Evolutionary conservation across 352 stramenopile genomes (phyloP).

Genomic region (Chrysophaeum taylorii): DNA sequence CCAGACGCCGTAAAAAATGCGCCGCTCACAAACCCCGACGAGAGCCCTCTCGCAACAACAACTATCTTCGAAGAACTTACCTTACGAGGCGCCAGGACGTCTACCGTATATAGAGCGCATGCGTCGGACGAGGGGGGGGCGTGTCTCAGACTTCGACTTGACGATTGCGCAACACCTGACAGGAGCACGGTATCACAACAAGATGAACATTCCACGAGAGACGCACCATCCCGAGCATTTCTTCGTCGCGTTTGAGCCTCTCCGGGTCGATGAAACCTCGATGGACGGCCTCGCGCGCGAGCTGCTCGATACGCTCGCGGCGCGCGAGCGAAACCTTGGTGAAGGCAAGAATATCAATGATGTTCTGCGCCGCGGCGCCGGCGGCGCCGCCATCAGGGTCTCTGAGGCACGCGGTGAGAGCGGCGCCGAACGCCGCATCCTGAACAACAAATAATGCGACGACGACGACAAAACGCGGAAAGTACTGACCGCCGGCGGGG

Average conservation of each 20-base stretch:
- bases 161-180: conserved; percentile 4
- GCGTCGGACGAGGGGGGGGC: no score
- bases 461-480: no score
- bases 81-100: no score
- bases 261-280: background rate
- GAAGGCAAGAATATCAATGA: background rate
- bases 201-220: no score
- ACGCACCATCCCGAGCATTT: conserved; percentile 15
- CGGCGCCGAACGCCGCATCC: background rate
- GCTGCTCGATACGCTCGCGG: conserved; percentile 7
- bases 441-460: no score
- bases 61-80: no score
- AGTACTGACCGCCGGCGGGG: no score
- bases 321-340: background rate
- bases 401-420: conserved; percentile 1
- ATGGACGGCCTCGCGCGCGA: conserved; percentile 9
- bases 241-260: background rate
- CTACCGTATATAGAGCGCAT: no score
- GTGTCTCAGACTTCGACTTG: conserved; percentile 7
- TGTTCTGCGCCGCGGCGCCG: background rate
- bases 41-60: no score
- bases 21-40: no score
- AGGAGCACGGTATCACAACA: no score
- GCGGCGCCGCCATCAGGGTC: background rate
- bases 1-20: no score